Evolutionary conservation across 331 rosid species (phyloP), one percentile per base, ranked within the genome.

Genomic region (Rhamnella rubrinervis): DNA sequence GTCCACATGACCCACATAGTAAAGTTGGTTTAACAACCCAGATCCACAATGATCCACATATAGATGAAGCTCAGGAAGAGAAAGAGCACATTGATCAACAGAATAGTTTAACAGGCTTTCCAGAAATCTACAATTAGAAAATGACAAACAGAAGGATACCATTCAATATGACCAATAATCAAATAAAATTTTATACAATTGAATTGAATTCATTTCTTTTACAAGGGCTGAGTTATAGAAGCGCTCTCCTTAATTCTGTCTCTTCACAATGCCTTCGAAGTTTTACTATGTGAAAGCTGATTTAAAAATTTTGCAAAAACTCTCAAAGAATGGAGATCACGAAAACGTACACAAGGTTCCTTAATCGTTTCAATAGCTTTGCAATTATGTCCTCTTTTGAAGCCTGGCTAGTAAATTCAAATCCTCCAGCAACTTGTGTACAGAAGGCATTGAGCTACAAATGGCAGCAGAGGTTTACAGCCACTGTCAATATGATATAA

Each of bases 371-470:
- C 75, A 75, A 25, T 41, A 80, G 65, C 78, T 80, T 80, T 62
- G 55, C 49, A 71, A 67, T 59, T 59, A 59, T 71, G 20, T 71
- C 78, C 55, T 26, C 78, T 66, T 71, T 75, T 62, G 84, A 56
- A 23, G 75, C 77, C 52, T 80, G 84, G 63, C 75, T 80, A 14
- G 84, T 71, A 66, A 57, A 55, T 61, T 72, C 55, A 75, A 52
- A 69, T 61, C 59, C 70, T 19, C 75, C 81, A 20, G 57, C 72
- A 40, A 80, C 59, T 80, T 80, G 84, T 41, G 81, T 75, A 56
- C 78, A 75, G 55, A 80, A 80, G 39, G 84, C 84, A 62, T 80
- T 80, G 70, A 80, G 78, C 84, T 80, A 14, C 49, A 58, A 37
- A 40, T 51, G 37, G 63, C 17, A 71, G 39, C 63, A 16, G 49